A percentile compares a stretch with the other conserved stretches of the same genome.
Evolutionary conservation across 257 asterid genomes (phyloP).

Genomic region (Apocynum venetum): DNA sequence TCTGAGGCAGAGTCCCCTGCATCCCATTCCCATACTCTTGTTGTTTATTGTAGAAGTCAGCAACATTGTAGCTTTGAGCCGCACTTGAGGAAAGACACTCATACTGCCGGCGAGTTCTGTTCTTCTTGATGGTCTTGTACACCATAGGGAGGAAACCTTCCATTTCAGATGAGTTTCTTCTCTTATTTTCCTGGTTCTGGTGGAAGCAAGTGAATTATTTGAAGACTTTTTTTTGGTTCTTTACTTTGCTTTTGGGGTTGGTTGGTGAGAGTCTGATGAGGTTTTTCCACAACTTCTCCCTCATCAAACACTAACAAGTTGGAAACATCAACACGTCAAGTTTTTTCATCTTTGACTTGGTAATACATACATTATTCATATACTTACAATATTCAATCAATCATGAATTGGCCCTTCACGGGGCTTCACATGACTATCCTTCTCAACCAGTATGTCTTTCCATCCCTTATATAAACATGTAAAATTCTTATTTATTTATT

Average conservation of each 20-base stretch:
- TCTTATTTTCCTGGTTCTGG: not conserved
- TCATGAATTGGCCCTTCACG: not conserved
- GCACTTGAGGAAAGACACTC: constrained; percentile 48
- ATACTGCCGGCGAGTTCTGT: constrained; percentile 45
- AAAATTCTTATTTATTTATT: no score
- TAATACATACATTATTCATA: not conserved
- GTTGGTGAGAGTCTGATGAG: not conserved
- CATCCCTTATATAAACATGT: not conserved
- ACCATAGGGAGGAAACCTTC: constrained; percentile 76
- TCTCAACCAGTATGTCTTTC: not conserved
- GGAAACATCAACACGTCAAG: constrained; percentile 7
- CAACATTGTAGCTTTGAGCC: constrained; percentile 28
- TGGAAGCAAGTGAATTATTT: not conserved
- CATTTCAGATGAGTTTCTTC: constrained; percentile 26
- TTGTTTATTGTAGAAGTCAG: constrained; percentile 34
- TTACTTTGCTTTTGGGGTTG: not conserved
- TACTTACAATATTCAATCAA: no score
- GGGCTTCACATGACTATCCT: not conserved
- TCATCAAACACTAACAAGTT: not conserved
- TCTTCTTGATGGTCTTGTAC: constrained; percentile 52
- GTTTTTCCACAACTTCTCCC: constrained; percentile 2
- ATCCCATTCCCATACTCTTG: not conserved
- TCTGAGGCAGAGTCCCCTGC: no score
- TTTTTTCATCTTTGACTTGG: constrained; percentile 9
- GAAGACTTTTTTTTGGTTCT: not conserved